Base-by-base conservation (phyloP, 306 rosid species). In the Carpinus viminea region DNA sequence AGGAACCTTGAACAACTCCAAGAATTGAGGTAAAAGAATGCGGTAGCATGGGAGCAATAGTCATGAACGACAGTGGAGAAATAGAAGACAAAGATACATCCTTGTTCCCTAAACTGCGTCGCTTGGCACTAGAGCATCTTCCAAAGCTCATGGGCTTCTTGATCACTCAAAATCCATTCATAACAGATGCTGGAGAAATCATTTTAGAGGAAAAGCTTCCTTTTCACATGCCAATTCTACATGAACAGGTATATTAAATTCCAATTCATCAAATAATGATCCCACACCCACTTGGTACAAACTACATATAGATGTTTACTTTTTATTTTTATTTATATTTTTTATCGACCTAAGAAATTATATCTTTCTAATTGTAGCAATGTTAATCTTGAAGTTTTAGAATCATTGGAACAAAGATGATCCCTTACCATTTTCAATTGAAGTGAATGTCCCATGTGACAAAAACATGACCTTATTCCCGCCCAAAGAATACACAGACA, bases 1-100 rank as follows among this genome's bases (percentile, higher is more conserved):
- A 52, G 18, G 34, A 59, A 28, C 8, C 72, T 76, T 47, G 2
- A 68, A 20, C 43, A 51, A 11, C 78, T 84, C 21, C 2, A 41
- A 4, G 73, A 59, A 21, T 7, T 84, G 34, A 68, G 36, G 79
- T 84, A 41, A 50, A 2, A 13, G 0, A 52, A 4, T 80, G 81
- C 71, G 9, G 7, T 17, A 54, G 10, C 10, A 28, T 83, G 74
- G 47, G 72, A 18, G 66, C 21, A 6, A 77, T 80, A 17, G 12
- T 84, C 15, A 15, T n/a, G 1, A 15, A 61, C 4, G 36, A 20
- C 1, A 43, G 7, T 3, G 5, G 7, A 18, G 2, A 31, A 31
- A 61, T 28, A 4, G 74, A 52, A 11, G 48, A 11, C 12, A 28
- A 0, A 17, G 65, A n/a, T 0, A 20, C 1, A 21, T 26, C 76